Percentiles rank a stretch among this genome's conserved stretches.
These are phyloP conservation scores for Xylaria digitata DNA, from an alignment of 2,329 filamentous ascomycete genomes.

Conservation along the genomic window DNA sequence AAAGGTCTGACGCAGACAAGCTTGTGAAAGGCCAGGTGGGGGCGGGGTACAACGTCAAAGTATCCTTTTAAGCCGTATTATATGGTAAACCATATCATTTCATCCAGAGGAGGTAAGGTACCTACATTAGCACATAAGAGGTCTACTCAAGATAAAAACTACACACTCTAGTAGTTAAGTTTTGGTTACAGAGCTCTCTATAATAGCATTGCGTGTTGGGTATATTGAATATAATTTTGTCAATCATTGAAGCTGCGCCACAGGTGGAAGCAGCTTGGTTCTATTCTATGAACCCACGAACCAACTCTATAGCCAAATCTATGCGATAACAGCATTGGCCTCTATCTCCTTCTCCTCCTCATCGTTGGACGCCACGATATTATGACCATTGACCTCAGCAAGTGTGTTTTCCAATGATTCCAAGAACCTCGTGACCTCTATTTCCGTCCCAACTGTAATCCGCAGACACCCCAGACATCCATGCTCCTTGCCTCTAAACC, in stretches of 20 bases:
- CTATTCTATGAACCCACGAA: conserved; percentile 17
- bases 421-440: conserved; percentile 84
- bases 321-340: conserved; percentile 54
- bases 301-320: conserved; percentile 35
- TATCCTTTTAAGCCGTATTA: conserved; percentile 31
- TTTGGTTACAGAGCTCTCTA: not conserved
- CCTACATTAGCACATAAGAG: not conserved
- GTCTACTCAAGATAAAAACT: not conserved
- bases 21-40: conserved; percentile 21
- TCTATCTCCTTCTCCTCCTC: conserved; percentile 53
- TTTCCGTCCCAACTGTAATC: conserved; percentile 91
- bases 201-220: not conserved
- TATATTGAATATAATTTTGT: not conserved
- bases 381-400: conserved; percentile 56
- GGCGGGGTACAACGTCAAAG: conserved; percentile 32
- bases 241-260: not conserved
- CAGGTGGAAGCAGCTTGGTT: not conserved
- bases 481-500: conserved; percentile 92
- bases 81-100: conserved; percentile 10
- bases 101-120: no score
- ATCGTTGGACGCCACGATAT: conserved; percentile 40
- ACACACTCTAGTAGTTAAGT: not conserved
- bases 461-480: conserved; percentile 90
- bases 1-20: conserved; percentile 10
- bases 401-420: conserved; percentile 68